These are phyloP conservation scores for Penicillium cataractarum DNA, from an alignment of 495 filamentous ascomycete species.

Conservation along the genomic window DNA sequence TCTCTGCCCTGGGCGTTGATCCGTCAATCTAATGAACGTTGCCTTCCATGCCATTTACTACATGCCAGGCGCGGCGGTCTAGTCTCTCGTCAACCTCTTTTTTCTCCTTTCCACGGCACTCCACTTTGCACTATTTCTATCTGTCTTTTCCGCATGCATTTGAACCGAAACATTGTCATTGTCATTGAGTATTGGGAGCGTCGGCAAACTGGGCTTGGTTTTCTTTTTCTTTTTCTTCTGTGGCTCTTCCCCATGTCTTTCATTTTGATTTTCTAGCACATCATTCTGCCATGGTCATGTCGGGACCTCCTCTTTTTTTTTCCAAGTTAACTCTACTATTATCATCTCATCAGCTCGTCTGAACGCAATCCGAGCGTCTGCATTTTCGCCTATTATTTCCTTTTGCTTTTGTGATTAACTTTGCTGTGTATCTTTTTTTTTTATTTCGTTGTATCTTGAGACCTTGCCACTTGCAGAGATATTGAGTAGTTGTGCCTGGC, in stretches of 20 bases:
- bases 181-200: conserved; percentile 39
- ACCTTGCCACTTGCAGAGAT: neutral
- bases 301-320: conserved; percentile 21
- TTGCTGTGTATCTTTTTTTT: conserved; percentile 1
- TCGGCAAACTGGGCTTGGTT: conserved; percentile 32
- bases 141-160: conserved; percentile 35
- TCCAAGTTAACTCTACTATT: conserved; percentile 10
- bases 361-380: conserved; percentile 25
- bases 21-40: conserved; percentile 33
- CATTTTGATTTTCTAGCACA: conserved; percentile 34
- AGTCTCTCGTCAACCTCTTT: conserved; percentile 26
- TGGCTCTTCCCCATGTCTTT: conserved; percentile 21
- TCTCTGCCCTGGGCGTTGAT: conserved; percentile 18
- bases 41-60: conserved; percentile 14
- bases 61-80: conserved; percentile 18
- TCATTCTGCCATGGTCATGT: conserved; percentile 28
- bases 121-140: conserved; percentile 1
- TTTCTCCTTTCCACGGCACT: conserved; percentile 13
- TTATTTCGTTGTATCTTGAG: neutral
- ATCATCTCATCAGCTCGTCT: conserved; percentile 21
- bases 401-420: neutral
- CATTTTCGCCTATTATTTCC: conserved; percentile 4
- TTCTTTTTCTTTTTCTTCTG: conserved; percentile 12
- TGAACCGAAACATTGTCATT: conserved; percentile 27
- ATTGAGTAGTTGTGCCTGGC: neutral